Evolutionary conservation across 2,329 filamentous ascomycete genomes (phyloP), one percentile per base, ranked within the genome.

Genomic region (Cercospora brassicicola): DNA sequence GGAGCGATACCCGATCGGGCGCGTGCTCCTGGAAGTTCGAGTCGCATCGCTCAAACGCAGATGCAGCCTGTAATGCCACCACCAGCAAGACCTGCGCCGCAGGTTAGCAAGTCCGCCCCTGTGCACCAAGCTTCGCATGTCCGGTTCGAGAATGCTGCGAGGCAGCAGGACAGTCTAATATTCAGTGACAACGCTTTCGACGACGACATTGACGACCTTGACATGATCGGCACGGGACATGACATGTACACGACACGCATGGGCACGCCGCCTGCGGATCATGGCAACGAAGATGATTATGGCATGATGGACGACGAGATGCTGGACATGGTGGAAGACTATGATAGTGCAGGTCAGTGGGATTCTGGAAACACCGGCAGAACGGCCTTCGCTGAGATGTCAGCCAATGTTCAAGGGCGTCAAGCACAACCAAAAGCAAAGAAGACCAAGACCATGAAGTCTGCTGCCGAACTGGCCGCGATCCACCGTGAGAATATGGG

Each of bases 301-400:
- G 78, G 75, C 36, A 74, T 75, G 15, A 76, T 73, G 30, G 78
- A 78, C 39, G 76, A 78, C 18, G 78, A 79, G 30, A 78, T 84
- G 69, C 75, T 83, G 26, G 77, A 84, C 63, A 73, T 81, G 51
- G 79, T 82, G 9, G 78, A 80, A 48, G 78, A 82, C 61, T 74
- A 82, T 48, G 82, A 84, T 64, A 80, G 80, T 33, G 71, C 75
- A 57, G 78, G 76, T 7, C 71, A 62, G 48, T 66, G 55, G n/a
- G 60, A 70, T 36, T 64, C 59, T 62, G 48, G 36, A 65, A 62
- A 62, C 31, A 62, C 67, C 20, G 55, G 67, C 59, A 73, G 71
- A n/a, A 60, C 65, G 18, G 70, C 76, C 23, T 78, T 82, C 39
- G 74, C 73, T 45, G 80, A 81, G 55, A 73, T 66, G 0, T 73